phyloP scores from a whole-genome alignment of 768 basidiomycete genomes.

The Holtermannia corniformis region DNA sequence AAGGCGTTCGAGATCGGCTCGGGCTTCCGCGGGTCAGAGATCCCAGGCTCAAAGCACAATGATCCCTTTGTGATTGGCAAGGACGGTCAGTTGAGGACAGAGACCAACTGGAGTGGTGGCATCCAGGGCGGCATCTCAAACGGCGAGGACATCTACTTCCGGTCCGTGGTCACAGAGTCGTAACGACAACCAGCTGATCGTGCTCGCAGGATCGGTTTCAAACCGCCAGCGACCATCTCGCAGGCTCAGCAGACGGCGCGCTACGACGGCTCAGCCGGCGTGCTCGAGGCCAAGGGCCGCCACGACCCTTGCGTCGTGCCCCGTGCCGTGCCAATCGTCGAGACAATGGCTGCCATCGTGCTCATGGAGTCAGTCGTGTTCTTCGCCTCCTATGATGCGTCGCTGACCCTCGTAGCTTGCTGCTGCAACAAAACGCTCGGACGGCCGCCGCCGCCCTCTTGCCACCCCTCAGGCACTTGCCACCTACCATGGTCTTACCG shows the following conservation, averaged over 20 bases:
- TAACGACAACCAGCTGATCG: neutral
- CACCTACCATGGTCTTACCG: constrained; percentile 80
- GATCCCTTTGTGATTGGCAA: constrained; percentile 72
- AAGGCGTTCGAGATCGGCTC: constrained; percentile 98
- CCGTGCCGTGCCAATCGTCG: constrained; percentile 92
- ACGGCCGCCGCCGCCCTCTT: constrained; percentile 62
- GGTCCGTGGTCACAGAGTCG: constrained; percentile 47
- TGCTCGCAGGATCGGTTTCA: constrained; percentile 73
- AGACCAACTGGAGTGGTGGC: constrained; percentile 93
- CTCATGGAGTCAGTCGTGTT: constrained; percentile 63
- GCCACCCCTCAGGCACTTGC: constrained; percentile 73
- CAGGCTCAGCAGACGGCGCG: constrained; percentile 81
- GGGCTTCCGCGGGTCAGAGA: constrained; percentile 87
- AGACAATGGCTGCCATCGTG: constrained; percentile 92
- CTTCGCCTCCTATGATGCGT: neutral
- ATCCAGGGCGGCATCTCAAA: constrained; percentile 97
- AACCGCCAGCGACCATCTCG: constrained; percentile 95
- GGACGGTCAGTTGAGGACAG: constrained; percentile 54
- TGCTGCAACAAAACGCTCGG: constrained; percentile 81
- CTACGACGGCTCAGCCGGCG: constrained; percentile 84
- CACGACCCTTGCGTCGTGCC: constrained; percentile 98
- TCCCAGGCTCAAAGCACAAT: constrained; percentile 88
- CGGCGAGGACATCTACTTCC: constrained; percentile 94
- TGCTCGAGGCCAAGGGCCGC: constrained; percentile 79
- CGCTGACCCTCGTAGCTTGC: constrained; percentile 46